Conservation (phyloP, 345 rosid species). For the Citrus sp. region DNA sequence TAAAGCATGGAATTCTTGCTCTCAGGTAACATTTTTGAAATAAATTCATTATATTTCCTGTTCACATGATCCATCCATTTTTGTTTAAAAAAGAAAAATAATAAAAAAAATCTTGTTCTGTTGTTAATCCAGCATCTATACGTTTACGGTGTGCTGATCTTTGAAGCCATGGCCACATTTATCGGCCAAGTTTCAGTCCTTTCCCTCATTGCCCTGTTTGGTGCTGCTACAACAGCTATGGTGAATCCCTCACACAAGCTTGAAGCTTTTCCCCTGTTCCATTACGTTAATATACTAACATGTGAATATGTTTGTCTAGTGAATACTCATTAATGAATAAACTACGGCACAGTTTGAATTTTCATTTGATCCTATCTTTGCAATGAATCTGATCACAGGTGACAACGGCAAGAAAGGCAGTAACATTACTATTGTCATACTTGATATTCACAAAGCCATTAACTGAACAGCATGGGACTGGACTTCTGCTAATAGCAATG, state of each 20-base stretch:
- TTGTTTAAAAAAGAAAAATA: no score
- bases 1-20: slow-evolving; percentile 90
- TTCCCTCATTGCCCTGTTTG: slow-evolving; percentile 89
- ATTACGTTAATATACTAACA: background rate
- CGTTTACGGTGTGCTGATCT: slow-evolving; percentile 82
- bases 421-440: slow-evolving; percentile 75
- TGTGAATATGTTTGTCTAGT: background rate
- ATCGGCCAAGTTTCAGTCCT: slow-evolving; percentile 91
- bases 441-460: slow-evolving; percentile 86
- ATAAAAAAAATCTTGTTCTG: background rate
- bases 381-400: slow-evolving; percentile 28
- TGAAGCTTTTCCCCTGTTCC: background rate
- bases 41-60: background rate
- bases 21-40: slow-evolving; percentile 51
- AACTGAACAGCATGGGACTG: slow-evolving; percentile 74
- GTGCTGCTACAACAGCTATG: slow-evolving; percentile 97
- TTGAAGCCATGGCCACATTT: slow-evolving; percentile 96
- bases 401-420: slow-evolving; percentile 69
- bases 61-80: background rate
- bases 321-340: background rate
- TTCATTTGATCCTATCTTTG: background rate
- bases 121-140: slow-evolving; percentile 68
- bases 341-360: background rate
- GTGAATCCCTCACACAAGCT: slow-evolving; percentile 29
- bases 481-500: slow-evolving; percentile 71